Evolutionary conservation across 2,329 filamentous ascomycete genomes (phyloP).

Genomic region (Escovopsis sp.): DNA sequence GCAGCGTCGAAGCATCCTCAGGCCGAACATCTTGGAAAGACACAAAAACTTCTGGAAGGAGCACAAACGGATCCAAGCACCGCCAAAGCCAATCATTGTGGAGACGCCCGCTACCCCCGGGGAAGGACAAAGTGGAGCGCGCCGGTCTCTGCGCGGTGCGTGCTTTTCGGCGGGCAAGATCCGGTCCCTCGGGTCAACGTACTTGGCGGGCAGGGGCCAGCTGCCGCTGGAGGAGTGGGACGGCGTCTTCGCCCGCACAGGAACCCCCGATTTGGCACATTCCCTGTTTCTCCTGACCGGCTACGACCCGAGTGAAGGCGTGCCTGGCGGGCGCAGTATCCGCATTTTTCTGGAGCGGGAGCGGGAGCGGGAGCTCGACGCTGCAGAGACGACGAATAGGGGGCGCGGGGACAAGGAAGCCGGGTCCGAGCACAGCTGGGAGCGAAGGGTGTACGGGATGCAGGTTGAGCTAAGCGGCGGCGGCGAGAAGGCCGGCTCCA

Average conservation of each 20-base stretch:
- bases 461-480: not conserved
- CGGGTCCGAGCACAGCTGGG: not conserved
- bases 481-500: not conserved
- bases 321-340: no score
- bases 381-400: no score
- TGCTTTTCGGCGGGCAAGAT: not conserved
- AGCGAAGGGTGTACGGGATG: not conserved
- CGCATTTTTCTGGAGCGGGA: no score
- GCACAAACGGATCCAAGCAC: not conserved
- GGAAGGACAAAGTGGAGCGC: not conserved
- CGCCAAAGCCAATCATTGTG: not conserved
- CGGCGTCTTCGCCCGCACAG: no score
- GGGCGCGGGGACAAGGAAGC: no score
- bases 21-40: not conserved
- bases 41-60: not conserved
- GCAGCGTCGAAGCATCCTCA: not conserved
- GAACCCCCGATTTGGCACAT: no score
- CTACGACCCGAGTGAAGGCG: no score
- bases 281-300: no score
- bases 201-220: not conserved
- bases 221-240: not conserved
- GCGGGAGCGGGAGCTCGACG: no score
- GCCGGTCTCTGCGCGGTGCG: not conserved
- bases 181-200: not conserved
- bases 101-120: not conserved